Evolutionary conservation across 164 flowering plant species (phyloP), one percentile per base, ranked within the genome.

Genomic region (Aristolochia fimbriata): DNA sequence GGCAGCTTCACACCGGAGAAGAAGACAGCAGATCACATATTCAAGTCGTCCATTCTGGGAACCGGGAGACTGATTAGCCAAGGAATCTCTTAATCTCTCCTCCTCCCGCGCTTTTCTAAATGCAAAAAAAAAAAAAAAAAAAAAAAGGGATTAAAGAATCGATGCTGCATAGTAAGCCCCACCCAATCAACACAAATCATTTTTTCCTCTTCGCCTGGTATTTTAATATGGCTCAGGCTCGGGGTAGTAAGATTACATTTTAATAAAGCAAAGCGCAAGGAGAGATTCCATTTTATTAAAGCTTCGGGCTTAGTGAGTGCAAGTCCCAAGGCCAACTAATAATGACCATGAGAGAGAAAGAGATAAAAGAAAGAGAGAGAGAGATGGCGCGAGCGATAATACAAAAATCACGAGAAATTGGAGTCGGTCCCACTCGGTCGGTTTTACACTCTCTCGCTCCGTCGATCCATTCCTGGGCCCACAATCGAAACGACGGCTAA

Each of bases 261-360:
- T 61, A 46, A 52, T 65, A 70, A 78, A 68, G 65, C 51, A 66
- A 66, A 66, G 69, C 31, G 64, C 41, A 67, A 51, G 72, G 62
- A 65, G 27, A 70, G 77, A 74, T 78, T 76, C 70, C 74, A 73
- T 70, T 72, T 74, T 70, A 72, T 57, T 72, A 77, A 76, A 65
- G 77, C 77, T 63, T 74, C 20, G 81, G 71, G 74, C 67, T 66
- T 61, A 54, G 79, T 66, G 74, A 74, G 56, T 69, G 47, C 81
- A 77, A 77, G 75, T 77, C 77, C 88, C 84, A 48, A 81, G 56
- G 83, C 85, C 77, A 74, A 75, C 82, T 73, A 81, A 79, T 78
- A 81, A 83, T 81, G 81, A 73, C 41, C 82, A 66, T 58, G 65
- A 68, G 31, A 56, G 45, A 56, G 20, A 31, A 19, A 30, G 45